A percentile compares a stretch with the other conserved stretches of the same genome.
Evolutionary conservation across 805 yeast genomes (phyloP).

Genomic region (Nakazawaea molendinolei): DNA sequence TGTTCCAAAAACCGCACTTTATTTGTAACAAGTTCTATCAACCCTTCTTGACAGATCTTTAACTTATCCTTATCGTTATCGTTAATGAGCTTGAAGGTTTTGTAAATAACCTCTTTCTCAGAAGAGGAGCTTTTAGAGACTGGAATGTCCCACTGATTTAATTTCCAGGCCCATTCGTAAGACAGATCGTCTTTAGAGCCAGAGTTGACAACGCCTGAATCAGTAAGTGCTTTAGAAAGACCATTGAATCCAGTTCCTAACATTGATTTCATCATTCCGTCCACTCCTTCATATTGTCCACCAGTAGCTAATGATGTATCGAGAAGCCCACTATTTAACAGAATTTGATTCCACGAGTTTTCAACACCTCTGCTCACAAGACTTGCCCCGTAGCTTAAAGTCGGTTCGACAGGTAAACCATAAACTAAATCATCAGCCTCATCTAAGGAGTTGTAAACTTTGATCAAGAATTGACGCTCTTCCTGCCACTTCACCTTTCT

Average conservation of each 20-base stretch:
- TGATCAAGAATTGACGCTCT: slow-evolving; percentile 18
- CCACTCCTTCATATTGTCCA: slow-evolving; percentile 1
- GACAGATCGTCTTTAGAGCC: slow-evolving; percentile 1
- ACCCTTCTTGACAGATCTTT: slow-evolving; percentile 17
- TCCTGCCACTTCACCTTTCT: slow-evolving; percentile 11
- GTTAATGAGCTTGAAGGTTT: slow-evolving; percentile 38
- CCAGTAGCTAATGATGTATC: slow-evolving; percentile 33
- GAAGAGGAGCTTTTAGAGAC: slow-evolving; percentile 25
- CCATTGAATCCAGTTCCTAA: slow-evolving; percentile 51
- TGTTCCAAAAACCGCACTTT: slow-evolving; percentile 15
- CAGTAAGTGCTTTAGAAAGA: slow-evolving; percentile 34
- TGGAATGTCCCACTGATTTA: slow-evolving; percentile 74
- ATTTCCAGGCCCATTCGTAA: slow-evolving; percentile 70
- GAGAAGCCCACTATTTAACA: slow-evolving; percentile 49
- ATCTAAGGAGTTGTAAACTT: slow-evolving; percentile 45
- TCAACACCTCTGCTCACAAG: slow-evolving; percentile 27
- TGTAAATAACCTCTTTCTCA: slow-evolving; percentile 45
- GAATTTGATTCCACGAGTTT: slow-evolving; percentile 34
- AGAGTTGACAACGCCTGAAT: not conserved
- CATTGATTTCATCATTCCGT: slow-evolving; percentile 30
- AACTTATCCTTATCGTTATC: slow-evolving; percentile 24
- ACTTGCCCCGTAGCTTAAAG: slow-evolving; percentile 44
- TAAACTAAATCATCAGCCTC: slow-evolving; percentile 52
- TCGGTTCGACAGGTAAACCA: slow-evolving; percentile 58
- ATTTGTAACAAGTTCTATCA: slow-evolving; percentile 17